Base-by-base conservation (phyloP, 352 stramenopile genomes). In the Globisporangium splendens region DNA sequence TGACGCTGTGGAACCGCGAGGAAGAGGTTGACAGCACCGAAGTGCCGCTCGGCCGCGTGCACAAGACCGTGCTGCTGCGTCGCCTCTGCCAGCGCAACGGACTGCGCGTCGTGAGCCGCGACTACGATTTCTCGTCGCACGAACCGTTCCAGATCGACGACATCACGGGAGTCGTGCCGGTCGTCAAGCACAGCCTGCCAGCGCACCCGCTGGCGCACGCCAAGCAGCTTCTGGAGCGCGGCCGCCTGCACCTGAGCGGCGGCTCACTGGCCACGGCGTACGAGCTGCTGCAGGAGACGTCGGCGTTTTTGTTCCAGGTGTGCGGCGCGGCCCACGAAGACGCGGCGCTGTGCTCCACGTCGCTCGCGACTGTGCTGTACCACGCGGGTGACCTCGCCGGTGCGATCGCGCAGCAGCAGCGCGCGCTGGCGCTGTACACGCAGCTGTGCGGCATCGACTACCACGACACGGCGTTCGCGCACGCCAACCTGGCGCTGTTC, bases 361-460 rank as follows among this genome's bases (percentile, higher is more conserved):
- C 84, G 51, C 72, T 95, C n/a, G 90, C 95, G 28, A 94, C 87
- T 2, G 93, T 98, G 53, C 78, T 98, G 18, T 96, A 95, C 69
- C 91, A 98, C 65, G 93, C 86, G 1, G 79, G 88, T 13, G 93
- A 99, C 54, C 67, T 92, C n/a, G 65, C 74, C 44, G 78, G 92
- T 20, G 95, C 94, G 12, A 90, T 97, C 60, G 74, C 72, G 12
- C 91, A 97, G 66, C 89, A 97, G 57, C 75, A 93, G 47, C 94
- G 93, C 48, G 86, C 92, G 44, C 70, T 98, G 39, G 90, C 89
- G n/a, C 63, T 98, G 41, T 89, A 95, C 66, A 91, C 93, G 35
- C 91, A 97, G 67, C 80, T 98, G 15, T 65, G 88, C 60, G 94
- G 94, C 18, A 89, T 98, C 42, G 96, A 99, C 78, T 96, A 90